These are phyloP conservation scores for Laetiporus sulphureus DNA, from an alignment of 1,284 basidiomycete species.

Conservation along the genomic window DNA sequence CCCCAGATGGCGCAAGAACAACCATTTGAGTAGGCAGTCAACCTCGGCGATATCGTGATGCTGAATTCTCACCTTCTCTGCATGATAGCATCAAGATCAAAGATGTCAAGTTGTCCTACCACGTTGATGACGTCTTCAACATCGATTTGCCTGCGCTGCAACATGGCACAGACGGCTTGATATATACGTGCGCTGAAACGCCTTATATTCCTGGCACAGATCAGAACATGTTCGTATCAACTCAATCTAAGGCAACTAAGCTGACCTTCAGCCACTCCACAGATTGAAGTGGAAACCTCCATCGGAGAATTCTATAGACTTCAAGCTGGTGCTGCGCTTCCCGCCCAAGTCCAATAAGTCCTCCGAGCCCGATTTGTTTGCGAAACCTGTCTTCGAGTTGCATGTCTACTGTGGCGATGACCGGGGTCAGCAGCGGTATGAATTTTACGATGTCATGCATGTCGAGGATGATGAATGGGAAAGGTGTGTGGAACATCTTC, in stretches of 20 bases:
- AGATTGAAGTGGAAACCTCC: slow-evolving; percentile 99
- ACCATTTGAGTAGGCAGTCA: slow-evolving; percentile 83
- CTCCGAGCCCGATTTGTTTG: slow-evolving; percentile 67
- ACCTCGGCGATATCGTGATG: too few species aligned
- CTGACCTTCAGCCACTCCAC: slow-evolving; percentile 3
- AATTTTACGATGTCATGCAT: slow-evolving; percentile 83
- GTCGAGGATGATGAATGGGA: slow-evolving; percentile 94
- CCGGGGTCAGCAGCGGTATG: slow-evolving; percentile 54
- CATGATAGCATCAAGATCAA: slow-evolving; percentile 75
- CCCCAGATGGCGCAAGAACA: slow-evolving; percentile 57
- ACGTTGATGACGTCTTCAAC: slow-evolving; percentile 79
- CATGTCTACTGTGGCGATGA: slow-evolving; percentile 75
- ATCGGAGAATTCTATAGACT: slow-evolving; percentile 96
- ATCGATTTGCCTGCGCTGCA: slow-evolving; percentile 83
- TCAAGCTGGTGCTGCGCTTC: slow-evolving; percentile 90
- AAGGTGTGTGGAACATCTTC: slow-evolving; percentile 42
- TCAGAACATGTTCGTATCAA: slow-evolving; percentile 70
- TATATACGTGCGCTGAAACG: slow-evolving; percentile 89
- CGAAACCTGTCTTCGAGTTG: slow-evolving; percentile 85
- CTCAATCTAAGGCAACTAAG: slow-evolving; percentile 6
- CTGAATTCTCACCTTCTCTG: too few species aligned
- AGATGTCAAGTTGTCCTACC: slow-evolving; percentile 85
- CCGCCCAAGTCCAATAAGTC: slow-evolving; percentile 57
- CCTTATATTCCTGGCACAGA: slow-evolving; percentile 91
- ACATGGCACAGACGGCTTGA: slow-evolving; percentile 94